Evolutionary conservation across 129 eudicot species (phyloP), one percentile per base, ranked within the genome.

Genomic region (Artemisia annua): DNA sequence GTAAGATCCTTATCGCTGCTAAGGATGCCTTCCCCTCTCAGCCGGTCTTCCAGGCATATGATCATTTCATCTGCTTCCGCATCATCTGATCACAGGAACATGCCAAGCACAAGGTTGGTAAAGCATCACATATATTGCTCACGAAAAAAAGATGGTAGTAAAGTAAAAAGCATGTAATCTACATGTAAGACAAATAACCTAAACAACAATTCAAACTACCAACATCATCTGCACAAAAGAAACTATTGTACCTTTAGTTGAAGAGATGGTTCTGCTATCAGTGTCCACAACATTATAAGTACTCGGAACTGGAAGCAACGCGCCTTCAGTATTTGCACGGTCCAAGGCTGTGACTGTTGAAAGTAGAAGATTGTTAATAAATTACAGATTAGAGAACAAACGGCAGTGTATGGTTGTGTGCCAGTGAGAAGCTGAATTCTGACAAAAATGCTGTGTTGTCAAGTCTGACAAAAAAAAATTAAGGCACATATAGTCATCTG

Each of bases 271-370:
- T 77, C 48, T 80, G 68, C 56, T 83, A 63, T 81, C 70, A 0
- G 48, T 79, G 66, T 84, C 82, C 62, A 51, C 72, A 69, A 75
- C 66, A 79, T 80, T 79, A 75, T 72, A 71, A 9, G 81, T 75
- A 67, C 50, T 86, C 11, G 91, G 80, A 44, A 81, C 70, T 0
- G 96, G 99, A 80, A 87, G 86, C 58, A 83, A 55, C 9, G 97
- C 99, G 46, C 82, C 94, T 87, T 90, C 97, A 6, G 97, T 88
- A 81, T 84, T 90, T 61, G 97, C 85, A 59, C 99, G 92, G 76
- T 94, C 96, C 67, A 94, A 82, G 52, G 99, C 96, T 13, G 97
- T 94, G 73, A 91, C 99, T 94, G 99, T 81, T 73, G 30, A 63
- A 10, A 59, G 70, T 17, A 16, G 13, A 76, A 32, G 69, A 12